Evolutionary conservation across 208 protist genomes (phyloP).

Genomic region (Zelonia costaricensis): DNA sequence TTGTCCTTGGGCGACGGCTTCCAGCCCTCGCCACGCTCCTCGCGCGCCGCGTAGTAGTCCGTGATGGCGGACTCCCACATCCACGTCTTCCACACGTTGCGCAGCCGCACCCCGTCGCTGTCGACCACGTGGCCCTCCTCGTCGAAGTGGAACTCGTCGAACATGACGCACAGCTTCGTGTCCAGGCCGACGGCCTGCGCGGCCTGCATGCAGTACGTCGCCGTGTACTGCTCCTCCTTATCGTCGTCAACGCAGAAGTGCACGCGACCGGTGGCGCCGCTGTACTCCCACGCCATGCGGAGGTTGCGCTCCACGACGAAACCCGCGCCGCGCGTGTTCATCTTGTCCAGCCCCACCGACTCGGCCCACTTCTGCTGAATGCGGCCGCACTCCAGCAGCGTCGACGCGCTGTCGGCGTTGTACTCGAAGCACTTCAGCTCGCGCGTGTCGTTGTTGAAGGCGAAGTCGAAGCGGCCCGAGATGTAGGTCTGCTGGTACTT

Average conservation of each 20-base stretch:
- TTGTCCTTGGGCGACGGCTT: slow-evolving; percentile 66
- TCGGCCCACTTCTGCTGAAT: slow-evolving; percentile 91
- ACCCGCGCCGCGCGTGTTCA: slow-evolving; percentile 62
- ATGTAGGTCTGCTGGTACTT: slow-evolving; percentile 74
- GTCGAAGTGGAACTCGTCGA: slow-evolving; percentile 90
- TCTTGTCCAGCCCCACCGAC: slow-evolving; percentile 60
- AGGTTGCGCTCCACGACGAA: slow-evolving; percentile 64
- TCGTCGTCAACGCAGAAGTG: slow-evolving; percentile 91
- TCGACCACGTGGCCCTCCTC: slow-evolving; percentile 72
- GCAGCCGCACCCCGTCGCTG: slow-evolving; percentile 72
- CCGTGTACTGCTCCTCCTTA: slow-evolving; percentile 88
- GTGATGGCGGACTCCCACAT: slow-evolving; percentile 90
- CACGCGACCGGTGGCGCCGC: slow-evolving; percentile 69
- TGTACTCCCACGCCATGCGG: slow-evolving; percentile 54
- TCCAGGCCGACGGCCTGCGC: slow-evolving; percentile 78
- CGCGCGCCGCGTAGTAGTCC: slow-evolving; percentile 62
- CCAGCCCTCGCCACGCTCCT: slow-evolving; percentile 67
- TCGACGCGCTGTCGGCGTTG: slow-evolving; percentile 92
- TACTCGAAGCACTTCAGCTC: slow-evolving; percentile 92
- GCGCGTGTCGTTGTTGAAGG: slow-evolving; percentile 71
- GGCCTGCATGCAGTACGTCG: slow-evolving; percentile 72
- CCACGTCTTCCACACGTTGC: slow-evolving; percentile 91
- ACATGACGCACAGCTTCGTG: slow-evolving; percentile 83
- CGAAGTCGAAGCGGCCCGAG: slow-evolving; percentile 91
- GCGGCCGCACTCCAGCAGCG: slow-evolving; percentile 83